Base-by-base conservation (phyloP, 2,329 filamentous ascomycete species). In the Thelonectria olida region DNA sequence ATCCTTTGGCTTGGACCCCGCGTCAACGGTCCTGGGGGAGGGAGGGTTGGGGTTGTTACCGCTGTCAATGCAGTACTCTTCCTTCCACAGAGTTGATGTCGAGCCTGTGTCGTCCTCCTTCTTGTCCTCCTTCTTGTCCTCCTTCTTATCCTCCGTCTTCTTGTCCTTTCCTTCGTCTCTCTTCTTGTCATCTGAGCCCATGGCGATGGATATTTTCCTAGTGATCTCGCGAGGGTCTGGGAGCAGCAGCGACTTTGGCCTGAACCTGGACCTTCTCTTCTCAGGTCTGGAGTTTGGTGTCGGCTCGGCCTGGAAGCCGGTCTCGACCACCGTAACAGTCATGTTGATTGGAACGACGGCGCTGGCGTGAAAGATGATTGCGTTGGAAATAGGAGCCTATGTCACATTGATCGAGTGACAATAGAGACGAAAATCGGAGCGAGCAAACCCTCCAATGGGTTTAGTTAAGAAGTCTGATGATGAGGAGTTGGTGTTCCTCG, bases 141-240 rank as follows among this genome's bases (percentile, higher is more conserved):
- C 52, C 27, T 54, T 42, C n/a, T n/a, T n/a, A n/a, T n/a, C 44
- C 7, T 13, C 39, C 19, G 51, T 45, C 9, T 25, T 36, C 2
- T 36, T 23, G 8, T 54, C 52, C 27, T 54, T 42, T 17, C 45
- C 44, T 62, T 84, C 83, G 61, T 87, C 39, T 42, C 19, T 42
- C 39, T 42, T 42, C 39, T 42, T 42, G 39, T 42, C 39, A 42
- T 42, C 39, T 17, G 39, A 42, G 39, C 39, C 80, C 5, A 78
- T 79, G 13, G 85, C 74, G 17, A 88, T 82, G 49, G 79, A 78
- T 22, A 89, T 78, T 17, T 85, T 82, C 28, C 82, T 79, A 10
- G 81, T 79, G 25, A 89, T 74, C 56, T 89, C 86, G 25, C 84
- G 80, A 0, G 87, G 78, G 61, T 89, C 85, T 2, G 77, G 73